Evolutionary conservation across 169 alveolate species (phyloP), one percentile per base, ranked within the genome.

Genomic region (Plasmodium fragile): DNA sequence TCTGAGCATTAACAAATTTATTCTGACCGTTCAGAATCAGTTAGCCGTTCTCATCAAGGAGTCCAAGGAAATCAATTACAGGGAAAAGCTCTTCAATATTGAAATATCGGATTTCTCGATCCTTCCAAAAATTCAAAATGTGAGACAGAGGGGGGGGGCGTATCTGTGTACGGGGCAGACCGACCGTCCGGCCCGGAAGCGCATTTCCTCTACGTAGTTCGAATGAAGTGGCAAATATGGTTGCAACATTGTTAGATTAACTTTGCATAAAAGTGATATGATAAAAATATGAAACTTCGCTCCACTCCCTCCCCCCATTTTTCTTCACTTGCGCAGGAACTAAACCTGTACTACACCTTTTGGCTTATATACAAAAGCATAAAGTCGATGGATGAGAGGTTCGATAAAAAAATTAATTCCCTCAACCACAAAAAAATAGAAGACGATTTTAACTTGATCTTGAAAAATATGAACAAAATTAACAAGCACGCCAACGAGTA

Each of bases 381-480:
- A 77, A 89, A 89, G 30, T 25, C 81, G 34, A 89, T 89, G 94
- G 94, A 89, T 11, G 94, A 89, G 34, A 43, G 89, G 59, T 89
- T 89, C 72, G 94, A 89, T 39, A 89, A 89, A 89, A 89, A 89
- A 89, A 78, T 89, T 0, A 89, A 89, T 32, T 77, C 89, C 18
- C 81, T 89, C 25, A 89, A 89, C 70, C 69, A 89, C 52, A 89
- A 89, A 77, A 89, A 89, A 78, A 78, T 89, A 89, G 94, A 89
- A 78, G 94, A 89, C 28, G 94, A 89, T 30, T 89, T 89, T 79
- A 89, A 89, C 72, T 55, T 89, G 80, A 89, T 89, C 45, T 28
- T 89, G 69, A 89, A 89, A 78, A 89, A 89, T 77, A 89, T 89
- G 94, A 89, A 89, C 81, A 89, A 78, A 89, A 89, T 89, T 89